Percentiles rank a stretch among this genome's conserved stretches.
phyloP scores from a whole-genome alignment of 441 rosid species.

The Mallotus repandus region DNA sequence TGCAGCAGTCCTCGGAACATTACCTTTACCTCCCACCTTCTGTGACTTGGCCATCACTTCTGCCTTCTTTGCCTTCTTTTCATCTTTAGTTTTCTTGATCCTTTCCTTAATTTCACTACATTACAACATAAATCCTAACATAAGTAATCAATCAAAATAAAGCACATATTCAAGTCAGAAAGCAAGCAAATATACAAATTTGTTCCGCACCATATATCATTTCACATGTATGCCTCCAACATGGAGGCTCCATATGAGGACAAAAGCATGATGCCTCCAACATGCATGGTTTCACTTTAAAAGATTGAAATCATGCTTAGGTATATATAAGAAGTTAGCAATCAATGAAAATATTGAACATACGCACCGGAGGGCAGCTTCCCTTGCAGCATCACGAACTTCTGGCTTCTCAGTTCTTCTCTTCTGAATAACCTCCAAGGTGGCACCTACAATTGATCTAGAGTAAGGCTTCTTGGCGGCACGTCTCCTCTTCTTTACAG shows the following conservation, averaged over 20 bases:
- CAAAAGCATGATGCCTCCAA: not conserved
- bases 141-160: not conserved
- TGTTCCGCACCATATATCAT: not conserved
- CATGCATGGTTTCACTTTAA: not conserved
- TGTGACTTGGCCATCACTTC: conserved; percentile 62
- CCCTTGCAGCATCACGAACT: conserved; percentile 89
- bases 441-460: conserved; percentile 81
- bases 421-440: conserved; percentile 83
- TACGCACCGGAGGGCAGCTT: conserved; percentile 76
- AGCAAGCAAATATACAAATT: not conserved
- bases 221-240: not conserved
- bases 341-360: not conserved
- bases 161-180: not conserved
- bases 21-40: conserved; percentile 51
- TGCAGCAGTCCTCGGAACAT: conserved; percentile 47
- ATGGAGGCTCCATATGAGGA: not conserved
- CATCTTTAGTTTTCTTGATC: conserved; percentile 86
- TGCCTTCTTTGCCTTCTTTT: conserved; percentile 89
- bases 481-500: conserved; percentile 75
- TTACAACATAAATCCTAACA: not conserved
- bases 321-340: not conserved
- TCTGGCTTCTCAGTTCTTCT: conserved; percentile 79
- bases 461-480: conserved; percentile 81
- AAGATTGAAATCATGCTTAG: not conserved
- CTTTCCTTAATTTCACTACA: conserved; percentile 85